Conservation (phyloP, 2,329 filamentous ascomycete species). For the Polytolypa hystricis region DNA sequence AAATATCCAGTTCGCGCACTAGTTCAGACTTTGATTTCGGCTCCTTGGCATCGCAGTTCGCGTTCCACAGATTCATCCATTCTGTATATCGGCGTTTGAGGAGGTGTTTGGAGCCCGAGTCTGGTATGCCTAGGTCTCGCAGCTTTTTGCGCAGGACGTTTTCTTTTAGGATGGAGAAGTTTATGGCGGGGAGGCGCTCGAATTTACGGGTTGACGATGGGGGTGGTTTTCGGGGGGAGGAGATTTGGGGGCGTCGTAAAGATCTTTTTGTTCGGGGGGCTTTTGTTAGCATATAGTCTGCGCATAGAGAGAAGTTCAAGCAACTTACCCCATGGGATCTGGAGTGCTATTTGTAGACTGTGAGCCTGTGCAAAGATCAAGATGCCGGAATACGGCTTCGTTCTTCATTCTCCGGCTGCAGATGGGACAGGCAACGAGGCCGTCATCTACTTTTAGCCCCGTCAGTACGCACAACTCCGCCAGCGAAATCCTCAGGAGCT, state of each 20-base stretch:
- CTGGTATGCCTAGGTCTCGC: slow-evolving; percentile 64
- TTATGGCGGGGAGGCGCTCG: slow-evolving; percentile 66
- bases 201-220: slow-evolving; percentile 25
- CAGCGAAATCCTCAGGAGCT: neutral
- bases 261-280: slow-evolving; percentile 12
- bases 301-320: too few relatives aligned
- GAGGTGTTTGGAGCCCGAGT: slow-evolving; percentile 54
- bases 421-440: slow-evolving; percentile 72
- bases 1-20: slow-evolving; percentile 66
- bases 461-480: neutral
- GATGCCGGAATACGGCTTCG: slow-evolving; percentile 63
- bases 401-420: slow-evolving; percentile 72
- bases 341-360: neutral
- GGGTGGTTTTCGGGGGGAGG: neutral
- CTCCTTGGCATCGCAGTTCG: slow-evolving; percentile 76
- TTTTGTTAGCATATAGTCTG: slow-evolving; percentile 7
- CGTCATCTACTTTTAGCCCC: slow-evolving; percentile 57
- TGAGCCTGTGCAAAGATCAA: slow-evolving; percentile 52
- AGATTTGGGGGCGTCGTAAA: neutral
- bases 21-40: slow-evolving; percentile 63
- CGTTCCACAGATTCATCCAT: slow-evolving; percentile 93
- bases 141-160: slow-evolving; percentile 68
- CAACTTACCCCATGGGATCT: slow-evolving; percentile 1
- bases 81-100: slow-evolving; percentile 76
- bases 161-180: slow-evolving; percentile 82